These are phyloP conservation scores for Aspergillus flavus DNA, from an alignment of 2,329 filamentous ascomycete species.

Conservation along the genomic window DNA sequence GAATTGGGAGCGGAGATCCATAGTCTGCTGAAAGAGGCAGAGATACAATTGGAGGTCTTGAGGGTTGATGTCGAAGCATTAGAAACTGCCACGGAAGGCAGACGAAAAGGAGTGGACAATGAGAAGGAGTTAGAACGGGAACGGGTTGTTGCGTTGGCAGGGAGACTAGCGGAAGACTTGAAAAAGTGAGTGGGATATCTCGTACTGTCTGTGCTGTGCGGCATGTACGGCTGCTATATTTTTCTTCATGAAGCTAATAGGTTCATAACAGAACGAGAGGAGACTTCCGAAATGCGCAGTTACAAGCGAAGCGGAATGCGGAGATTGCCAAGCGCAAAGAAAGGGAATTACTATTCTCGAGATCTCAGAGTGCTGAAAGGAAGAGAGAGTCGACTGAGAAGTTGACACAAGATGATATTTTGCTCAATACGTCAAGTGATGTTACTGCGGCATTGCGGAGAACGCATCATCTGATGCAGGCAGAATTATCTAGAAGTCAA, in stretches of 20 bases:
- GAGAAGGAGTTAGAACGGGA: constrained; percentile 65
- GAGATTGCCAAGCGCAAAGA: constrained; percentile 74
- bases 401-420: constrained; percentile 70
- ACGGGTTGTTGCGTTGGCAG: constrained; percentile 67
- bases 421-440: constrained; percentile 74
- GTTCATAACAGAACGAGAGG: constrained; percentile 54
- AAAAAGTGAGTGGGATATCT: constrained; percentile 58
- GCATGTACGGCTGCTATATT: not conserved
- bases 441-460: constrained; percentile 81
- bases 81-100: constrained; percentile 46
- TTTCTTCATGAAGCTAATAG: not conserved
- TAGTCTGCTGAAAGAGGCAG: constrained; percentile 72
- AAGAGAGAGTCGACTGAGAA: constrained; percentile 46
- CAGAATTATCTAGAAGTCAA: constrained; percentile 80
- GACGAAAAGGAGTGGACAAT: constrained; percentile 43
- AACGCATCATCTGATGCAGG: constrained; percentile 83
- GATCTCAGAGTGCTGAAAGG: constrained; percentile 36
- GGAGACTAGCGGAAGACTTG: constrained; percentile 70
- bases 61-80: constrained; percentile 76
- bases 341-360: constrained; percentile 72
- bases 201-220: not conserved
- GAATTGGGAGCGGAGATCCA: constrained; percentile 83
- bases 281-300: constrained; percentile 79
- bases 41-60: constrained; percentile 82
- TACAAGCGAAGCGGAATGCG: constrained; percentile 75